Conservation (phyloP, 305 asterid species). For the Fraxinus paxiana region DNA sequence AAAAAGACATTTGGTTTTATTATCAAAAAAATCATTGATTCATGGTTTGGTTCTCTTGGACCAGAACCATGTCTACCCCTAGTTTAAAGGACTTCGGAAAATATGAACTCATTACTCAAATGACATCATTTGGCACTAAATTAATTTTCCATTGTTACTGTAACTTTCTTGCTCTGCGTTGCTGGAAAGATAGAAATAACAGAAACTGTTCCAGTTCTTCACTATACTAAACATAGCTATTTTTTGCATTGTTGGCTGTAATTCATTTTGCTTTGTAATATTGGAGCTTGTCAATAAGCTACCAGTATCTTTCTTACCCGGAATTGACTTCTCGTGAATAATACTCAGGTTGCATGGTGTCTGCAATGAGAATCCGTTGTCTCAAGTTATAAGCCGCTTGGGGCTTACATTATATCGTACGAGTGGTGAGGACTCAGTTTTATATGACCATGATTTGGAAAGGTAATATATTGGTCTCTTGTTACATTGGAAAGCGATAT, state of each 20-base stretch:
- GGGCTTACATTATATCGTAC: conserved; percentile 86
- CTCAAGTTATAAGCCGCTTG: conserved; percentile 78
- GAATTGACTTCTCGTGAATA: neutral
- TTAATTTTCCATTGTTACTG: neutral
- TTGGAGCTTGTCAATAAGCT: neutral
- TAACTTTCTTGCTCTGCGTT: neutral
- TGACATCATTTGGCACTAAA: neutral
- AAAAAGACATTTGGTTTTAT: neutral
- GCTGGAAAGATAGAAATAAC: neutral
- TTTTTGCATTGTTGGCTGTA: neutral
- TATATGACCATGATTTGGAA: conserved; percentile 94
- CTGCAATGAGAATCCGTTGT: conserved; percentile 95
- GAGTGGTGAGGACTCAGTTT: conserved; percentile 87
- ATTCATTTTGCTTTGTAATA: neutral
- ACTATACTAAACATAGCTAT: neutral
- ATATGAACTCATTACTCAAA: neutral
- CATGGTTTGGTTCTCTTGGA: neutral
- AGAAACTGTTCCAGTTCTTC: neutral
- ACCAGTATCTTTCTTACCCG: neutral
- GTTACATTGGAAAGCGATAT: neutral
- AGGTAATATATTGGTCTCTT: conserved; percentile 44
- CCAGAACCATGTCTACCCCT: neutral
- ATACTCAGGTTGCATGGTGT: conserved; percentile 88
- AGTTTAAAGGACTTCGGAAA: neutral
- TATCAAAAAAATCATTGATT: neutral